phyloP scores from a whole-genome alignment of 2,329 filamentous ascomycete species.

The Trichoderma cornu-damae region DNA sequence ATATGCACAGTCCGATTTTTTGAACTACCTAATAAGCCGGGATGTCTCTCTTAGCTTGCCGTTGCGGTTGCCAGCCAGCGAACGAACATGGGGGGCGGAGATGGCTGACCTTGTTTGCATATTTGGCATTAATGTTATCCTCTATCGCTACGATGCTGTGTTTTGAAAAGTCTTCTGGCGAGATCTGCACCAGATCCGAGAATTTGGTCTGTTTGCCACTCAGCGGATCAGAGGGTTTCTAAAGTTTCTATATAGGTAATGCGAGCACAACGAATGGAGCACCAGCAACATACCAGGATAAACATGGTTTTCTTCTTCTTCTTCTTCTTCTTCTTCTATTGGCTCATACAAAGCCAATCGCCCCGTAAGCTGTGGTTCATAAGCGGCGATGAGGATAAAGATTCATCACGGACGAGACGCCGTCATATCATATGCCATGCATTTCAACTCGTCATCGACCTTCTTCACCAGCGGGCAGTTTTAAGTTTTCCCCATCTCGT shows the following conservation, averaged over 20 bases:
- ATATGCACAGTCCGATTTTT: slow-evolving; percentile 88
- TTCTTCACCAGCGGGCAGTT: not conserved
- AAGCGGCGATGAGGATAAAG: not conserved
- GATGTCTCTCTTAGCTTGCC: not conserved
- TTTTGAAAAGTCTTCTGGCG: slow-evolving; percentile 81
- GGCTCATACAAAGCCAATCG: not conserved
- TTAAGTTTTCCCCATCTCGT: no score
- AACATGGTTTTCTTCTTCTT: no score
- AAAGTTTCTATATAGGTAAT: slow-evolving; percentile 3
- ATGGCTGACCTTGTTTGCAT: slow-evolving; percentile 72
- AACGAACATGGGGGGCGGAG: not conserved
- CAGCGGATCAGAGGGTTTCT: no score
- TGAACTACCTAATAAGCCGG: slow-evolving; percentile 66
- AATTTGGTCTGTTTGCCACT: slow-evolving; percentile 76
- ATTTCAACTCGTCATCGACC: not conserved
- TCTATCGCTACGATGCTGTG: slow-evolving; percentile 79
- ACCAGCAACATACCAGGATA: slow-evolving; percentile 14
- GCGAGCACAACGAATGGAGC: no score
- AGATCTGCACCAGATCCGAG: slow-evolving; percentile 89
- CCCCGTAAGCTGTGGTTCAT: not conserved
- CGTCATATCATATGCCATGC: not conserved
- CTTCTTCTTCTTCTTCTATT: no score
- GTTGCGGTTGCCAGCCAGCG: not conserved
- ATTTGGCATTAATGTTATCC: slow-evolving; percentile 96
- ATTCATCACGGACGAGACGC: slow-evolving; percentile 4